Conservation (phyloP, 805 yeast genomes). For the Candida succiphila region DNA sequence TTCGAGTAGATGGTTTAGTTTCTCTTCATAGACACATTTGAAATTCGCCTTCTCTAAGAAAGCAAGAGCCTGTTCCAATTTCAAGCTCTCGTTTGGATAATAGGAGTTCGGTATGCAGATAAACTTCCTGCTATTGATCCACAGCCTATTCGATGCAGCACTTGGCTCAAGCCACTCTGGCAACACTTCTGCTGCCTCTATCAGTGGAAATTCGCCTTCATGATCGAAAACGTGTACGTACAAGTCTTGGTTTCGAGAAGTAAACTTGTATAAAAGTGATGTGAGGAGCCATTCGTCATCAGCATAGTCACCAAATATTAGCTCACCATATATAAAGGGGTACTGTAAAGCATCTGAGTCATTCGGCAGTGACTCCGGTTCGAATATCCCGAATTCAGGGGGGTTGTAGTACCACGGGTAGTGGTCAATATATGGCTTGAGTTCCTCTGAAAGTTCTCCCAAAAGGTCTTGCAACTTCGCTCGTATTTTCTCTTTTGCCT, state of each 20-base stretch:
- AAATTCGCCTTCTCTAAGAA: slow-evolving; percentile 28
- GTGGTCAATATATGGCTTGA: slow-evolving; percentile 25
- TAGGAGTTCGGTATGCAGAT: slow-evolving; percentile 29
- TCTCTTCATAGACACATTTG: slow-evolving; percentile 19
- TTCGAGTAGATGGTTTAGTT: slow-evolving; percentile 12
- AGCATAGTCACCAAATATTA: slow-evolving; percentile 31
- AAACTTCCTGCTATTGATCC: slow-evolving; percentile 36
- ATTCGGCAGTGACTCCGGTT: neutral
- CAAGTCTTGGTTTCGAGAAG: slow-evolving; percentile 20
- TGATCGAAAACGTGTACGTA: slow-evolving; percentile 39
- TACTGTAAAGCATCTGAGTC: slow-evolving; percentile 4
- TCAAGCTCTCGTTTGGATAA: slow-evolving; percentile 23
- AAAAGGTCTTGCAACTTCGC: slow-evolving; percentile 7
- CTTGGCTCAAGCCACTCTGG: slow-evolving; percentile 39
- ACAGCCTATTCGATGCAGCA: slow-evolving; percentile 38
- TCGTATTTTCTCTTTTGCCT: slow-evolving; percentile 9
- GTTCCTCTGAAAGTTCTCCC: slow-evolving; percentile 12
- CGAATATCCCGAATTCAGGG: slow-evolving; percentile 11
- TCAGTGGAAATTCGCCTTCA: slow-evolving; percentile 46
- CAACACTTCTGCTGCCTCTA: slow-evolving; percentile 35
- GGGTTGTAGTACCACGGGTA: slow-evolving; percentile 34
- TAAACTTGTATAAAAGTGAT: slow-evolving; percentile 27
- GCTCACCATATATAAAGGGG: slow-evolving; percentile 27
- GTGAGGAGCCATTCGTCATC: slow-evolving; percentile 37
- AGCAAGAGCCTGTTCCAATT: slow-evolving; percentile 27